Evolutionary conservation across 495 filamentous ascomycete species (phyloP), one percentile per base, ranked within the genome.

Genomic region (Acidomyces sp.): DNA sequence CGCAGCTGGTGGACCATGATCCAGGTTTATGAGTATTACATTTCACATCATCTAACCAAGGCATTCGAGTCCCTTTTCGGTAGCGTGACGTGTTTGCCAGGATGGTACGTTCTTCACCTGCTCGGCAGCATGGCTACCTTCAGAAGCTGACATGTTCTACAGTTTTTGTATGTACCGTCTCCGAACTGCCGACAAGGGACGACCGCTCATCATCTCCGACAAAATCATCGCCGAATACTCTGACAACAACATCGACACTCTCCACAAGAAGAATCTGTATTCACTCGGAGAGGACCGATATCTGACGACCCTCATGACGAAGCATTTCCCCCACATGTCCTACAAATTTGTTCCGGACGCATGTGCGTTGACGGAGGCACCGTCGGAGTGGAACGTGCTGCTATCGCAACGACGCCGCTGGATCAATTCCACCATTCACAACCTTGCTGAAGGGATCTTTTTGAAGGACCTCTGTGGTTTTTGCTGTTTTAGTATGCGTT

Each of bases 121-220:
- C 3, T 1, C 21, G 28, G 28, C n/a, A 18, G 27, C 16, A 6
- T 39, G 5, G 20, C 3, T 6, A 36, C 3, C 13, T n/a, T n/a
- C n/a, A 9, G 10, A 32, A 13, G 27, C 25, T 34, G 23, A 45
- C 34, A 17, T 9, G 17, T 4, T 20, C 0, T 32, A 25, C 55
- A 96, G 90, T 77, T 97, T 97, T 71, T 80, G 78, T 67, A 95
- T 97, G 90, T 97, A 97, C 56, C 88, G 90, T 46, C 70, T 97
- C 12, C 75, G 90, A 26, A 93, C 90, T 9, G 84, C 81, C 16
- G 90, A 96, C 56, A 81, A 80, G 50, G 92, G 92, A 35, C 81
- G 80, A 28, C 90, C 90, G 20, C 66, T 97, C 29, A 90, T 97
- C 54, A 86, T 97, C 45, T 78, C 85, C 2, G 84, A 90, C 57